Evolutionary conservation across 1,284 basidiomycete species (phyloP).

Genomic region (Apiotrichum sp.): DNA sequence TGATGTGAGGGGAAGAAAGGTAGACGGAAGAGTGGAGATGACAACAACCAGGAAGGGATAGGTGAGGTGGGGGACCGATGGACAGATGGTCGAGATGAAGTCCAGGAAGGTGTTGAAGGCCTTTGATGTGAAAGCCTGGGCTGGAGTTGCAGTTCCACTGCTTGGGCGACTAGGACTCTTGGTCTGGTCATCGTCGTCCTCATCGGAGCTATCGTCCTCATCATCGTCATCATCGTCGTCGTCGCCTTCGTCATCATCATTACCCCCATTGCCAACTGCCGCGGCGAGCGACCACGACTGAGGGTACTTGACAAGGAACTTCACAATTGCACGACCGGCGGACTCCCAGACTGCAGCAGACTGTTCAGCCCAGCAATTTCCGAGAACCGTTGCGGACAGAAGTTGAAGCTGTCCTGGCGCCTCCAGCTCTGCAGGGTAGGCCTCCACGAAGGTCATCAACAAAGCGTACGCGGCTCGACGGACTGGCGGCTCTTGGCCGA

Average conservation of each 20-base stretch:
- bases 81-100: slow-evolving; percentile 41
- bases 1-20: slow-evolving; percentile 25
- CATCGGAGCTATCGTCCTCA: no score
- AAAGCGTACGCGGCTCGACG: slow-evolving; percentile 38
- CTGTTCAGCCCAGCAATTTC: slow-evolving; percentile 69
- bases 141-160: slow-evolving; percentile 3
- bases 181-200: slow-evolving; percentile 32
- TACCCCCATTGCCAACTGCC: slow-evolving; percentile 32
- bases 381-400: slow-evolving; percentile 58
- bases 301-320: slow-evolving; percentile 62
- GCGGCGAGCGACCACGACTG: slow-evolving; percentile 56
- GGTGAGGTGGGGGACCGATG: slow-evolving; percentile 38
- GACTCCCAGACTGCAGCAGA: slow-evolving; percentile 60
- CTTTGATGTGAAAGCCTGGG: slow-evolving; percentile 13
- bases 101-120: slow-evolving; percentile 55
- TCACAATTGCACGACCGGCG: slow-evolving; percentile 65
- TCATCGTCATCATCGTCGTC: no score
- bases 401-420: slow-evolving; percentile 34
- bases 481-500: slow-evolving; percentile 33
- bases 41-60: slow-evolving; percentile 39
- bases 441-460: slow-evolving; percentile 27
- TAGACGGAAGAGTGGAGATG: slow-evolving; percentile 35
- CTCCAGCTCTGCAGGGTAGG: slow-evolving; percentile 23
- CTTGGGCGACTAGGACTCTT: slow-evolving; percentile 7
- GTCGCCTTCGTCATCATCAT: slow-evolving; percentile 36